Evolutionary conservation across 2,329 filamentous ascomycete species (phyloP).

Genomic region (Botrytis deweyae): DNA sequence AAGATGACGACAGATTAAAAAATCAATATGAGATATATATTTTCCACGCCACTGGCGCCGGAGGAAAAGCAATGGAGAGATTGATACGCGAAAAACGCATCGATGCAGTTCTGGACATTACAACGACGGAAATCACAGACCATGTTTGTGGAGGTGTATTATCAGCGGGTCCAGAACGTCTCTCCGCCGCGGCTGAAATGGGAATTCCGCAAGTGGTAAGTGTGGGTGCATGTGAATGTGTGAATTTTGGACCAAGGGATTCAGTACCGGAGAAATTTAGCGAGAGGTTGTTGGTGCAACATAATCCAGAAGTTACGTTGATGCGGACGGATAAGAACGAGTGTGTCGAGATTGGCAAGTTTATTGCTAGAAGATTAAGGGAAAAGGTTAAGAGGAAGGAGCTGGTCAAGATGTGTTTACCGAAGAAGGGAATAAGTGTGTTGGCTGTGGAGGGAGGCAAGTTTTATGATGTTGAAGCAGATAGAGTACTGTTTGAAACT

Average conservation of each 20-base stretch:
- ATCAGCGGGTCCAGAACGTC: constrained; percentile 55
- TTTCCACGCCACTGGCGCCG: constrained; percentile 69
- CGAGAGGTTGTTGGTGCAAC: constrained; percentile 55
- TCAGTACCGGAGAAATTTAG: constrained; percentile 57
- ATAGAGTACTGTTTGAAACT: constrained; percentile 52
- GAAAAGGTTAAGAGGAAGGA: constrained; percentile 42
- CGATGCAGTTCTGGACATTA: constrained; percentile 68
- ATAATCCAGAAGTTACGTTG: constrained; percentile 66
- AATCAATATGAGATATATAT: constrained; percentile 58
- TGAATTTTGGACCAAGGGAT: constrained; percentile 52
- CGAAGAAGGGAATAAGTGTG: constrained; percentile 60
- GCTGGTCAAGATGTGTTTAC: constrained; percentile 57
- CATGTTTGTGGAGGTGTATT: constrained; percentile 62
- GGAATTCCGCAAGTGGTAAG: constrained; percentile 58
- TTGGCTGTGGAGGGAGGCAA: constrained; percentile 53
- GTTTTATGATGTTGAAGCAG: constrained; percentile 50
- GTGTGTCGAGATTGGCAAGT: constrained; percentile 52
- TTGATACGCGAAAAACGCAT: constrained; percentile 57
- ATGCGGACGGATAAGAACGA: constrained; percentile 63
- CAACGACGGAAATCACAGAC: constrained; percentile 68
- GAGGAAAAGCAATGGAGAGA: constrained; percentile 67
- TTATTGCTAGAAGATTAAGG: constrained; percentile 55
- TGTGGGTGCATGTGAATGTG: constrained; percentile 48
- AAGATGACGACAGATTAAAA: constrained; percentile 30
- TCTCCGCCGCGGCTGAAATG: constrained; percentile 55